Evolutionary conservation across 2,329 filamentous ascomycete genomes (phyloP).

Genomic region (Hypoxylon sp.): DNA sequence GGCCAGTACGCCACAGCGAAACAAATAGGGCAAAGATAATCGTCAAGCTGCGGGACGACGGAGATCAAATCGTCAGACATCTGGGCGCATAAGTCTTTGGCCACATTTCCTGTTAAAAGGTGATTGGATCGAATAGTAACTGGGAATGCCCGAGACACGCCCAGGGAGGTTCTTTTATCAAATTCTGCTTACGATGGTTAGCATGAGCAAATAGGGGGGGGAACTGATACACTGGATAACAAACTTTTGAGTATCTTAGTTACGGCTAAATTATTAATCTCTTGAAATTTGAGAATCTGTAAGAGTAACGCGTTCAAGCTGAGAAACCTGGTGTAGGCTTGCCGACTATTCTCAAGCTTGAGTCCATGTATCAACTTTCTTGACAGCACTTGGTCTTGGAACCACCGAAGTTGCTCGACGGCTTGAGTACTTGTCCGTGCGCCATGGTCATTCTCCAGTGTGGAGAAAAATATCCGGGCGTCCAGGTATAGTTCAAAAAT

Average conservation of each 20-base stretch:
- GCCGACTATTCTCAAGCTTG: conserved; percentile 74
- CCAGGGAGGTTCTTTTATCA: conserved; percentile 85
- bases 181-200: conserved; percentile 71
- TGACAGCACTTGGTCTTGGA: conserved; percentile 76
- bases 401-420: conserved; percentile 77
- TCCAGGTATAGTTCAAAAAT: conserved; percentile 88
- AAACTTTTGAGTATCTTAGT: conserved; percentile 87
- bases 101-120: conserved; percentile 76
- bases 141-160: conserved; percentile 75
- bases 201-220: background rate
- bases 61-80: conserved; percentile 80
- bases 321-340: conserved; percentile 78
- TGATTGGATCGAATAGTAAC: conserved; percentile 70
- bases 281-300: conserved; percentile 85
- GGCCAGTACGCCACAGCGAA: conserved; percentile 85
- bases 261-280: conserved; percentile 84
- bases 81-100: conserved; percentile 81
- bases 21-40: conserved; percentile 87
- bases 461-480: conserved; percentile 85
- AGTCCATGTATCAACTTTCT: conserved; percentile 73
- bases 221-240: conserved; percentile 45
- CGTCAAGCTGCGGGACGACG: conserved; percentile 84
- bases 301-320: conserved; percentile 81
- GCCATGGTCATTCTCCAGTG: conserved; percentile 78
- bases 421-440: conserved; percentile 76